phyloP scores from a whole-genome alignment of 257 asterid genomes.

The Primulina tabacum region DNA sequence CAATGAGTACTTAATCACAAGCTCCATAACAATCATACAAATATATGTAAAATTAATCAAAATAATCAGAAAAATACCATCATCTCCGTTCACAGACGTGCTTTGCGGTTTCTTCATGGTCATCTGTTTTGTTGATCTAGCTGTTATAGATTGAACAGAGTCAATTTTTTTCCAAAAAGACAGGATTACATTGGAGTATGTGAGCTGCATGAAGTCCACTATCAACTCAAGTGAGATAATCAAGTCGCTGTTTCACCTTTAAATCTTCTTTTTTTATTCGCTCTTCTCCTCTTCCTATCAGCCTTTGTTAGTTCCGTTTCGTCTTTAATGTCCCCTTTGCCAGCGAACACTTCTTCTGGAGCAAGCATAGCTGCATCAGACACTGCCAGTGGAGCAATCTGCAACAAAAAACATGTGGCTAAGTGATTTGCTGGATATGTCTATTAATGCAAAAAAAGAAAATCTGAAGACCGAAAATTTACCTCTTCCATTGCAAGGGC shows the following conservation, averaged over 20 bases:
- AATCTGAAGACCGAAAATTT: conserved; percentile 6
- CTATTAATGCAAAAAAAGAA: background rate
- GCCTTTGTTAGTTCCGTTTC: conserved; percentile 80
- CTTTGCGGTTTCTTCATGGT: conserved; percentile 40
- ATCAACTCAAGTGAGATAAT: background rate
- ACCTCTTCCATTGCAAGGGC: conserved; percentile 99
- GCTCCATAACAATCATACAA: background rate
- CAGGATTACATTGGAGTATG: conserved; percentile 8
- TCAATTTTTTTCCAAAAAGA: background rate
- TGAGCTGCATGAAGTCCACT: background rate
- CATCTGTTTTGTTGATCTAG: conserved; percentile 44
- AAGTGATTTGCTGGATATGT: background rate
- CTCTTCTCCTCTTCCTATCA: conserved; percentile 90
- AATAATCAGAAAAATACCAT: conserved; percentile 43
- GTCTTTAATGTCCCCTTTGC: conserved; percentile 91
- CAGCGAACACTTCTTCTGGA: conserved; percentile 90
- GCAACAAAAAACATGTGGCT: conserved; percentile 22
- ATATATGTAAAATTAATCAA: background rate
- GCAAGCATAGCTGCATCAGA: conserved; percentile 99
- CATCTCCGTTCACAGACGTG: conserved; percentile 25
- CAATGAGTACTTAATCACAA: conserved; percentile 20
- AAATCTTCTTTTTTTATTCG: conserved; percentile 79
- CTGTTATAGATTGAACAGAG: conserved; percentile 37
- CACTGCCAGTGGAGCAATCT: conserved; percentile 94
- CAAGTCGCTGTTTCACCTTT: conserved; percentile 47